Evolutionary conservation across 306 rosid species (phyloP).

Genomic region (Fragaria iinumae): DNA sequence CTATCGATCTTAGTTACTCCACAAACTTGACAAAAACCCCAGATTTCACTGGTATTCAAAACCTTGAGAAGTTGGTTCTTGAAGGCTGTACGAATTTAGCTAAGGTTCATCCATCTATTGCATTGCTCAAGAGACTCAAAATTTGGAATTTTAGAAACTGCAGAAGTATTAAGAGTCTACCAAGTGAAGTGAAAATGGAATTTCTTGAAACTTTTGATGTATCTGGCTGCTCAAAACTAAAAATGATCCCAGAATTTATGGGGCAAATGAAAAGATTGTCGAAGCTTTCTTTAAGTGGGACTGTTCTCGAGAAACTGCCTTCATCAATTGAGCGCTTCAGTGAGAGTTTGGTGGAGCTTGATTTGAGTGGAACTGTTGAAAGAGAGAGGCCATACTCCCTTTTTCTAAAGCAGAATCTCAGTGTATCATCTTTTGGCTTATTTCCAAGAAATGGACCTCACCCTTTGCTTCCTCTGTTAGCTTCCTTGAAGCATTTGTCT

Average conservation of each 20-base stretch:
- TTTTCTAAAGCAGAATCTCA: background rate
- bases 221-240: conserved; percentile 20
- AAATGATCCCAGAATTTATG: conserved; percentile 13
- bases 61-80: conserved; percentile 12
- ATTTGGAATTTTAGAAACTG: background rate
- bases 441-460: background rate
- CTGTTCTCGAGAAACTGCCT: conserved; percentile 14
- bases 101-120: conserved; percentile 16
- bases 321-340: conserved; percentile 5
- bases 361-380: background rate
- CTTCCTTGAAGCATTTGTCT: conserved; percentile 5
- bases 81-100: conserved; percentile 4
- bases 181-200: background rate
- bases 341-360: conserved; percentile 13
- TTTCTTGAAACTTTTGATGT: conserved; percentile 16
- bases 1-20: conserved; percentile 20
- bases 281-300: conserved; percentile 5
- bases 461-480: background rate
- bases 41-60: conserved; percentile 20
- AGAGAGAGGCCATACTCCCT: background rate
- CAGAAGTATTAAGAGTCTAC: conserved; percentile 3
- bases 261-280: conserved; percentile 7
- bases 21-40: conserved; percentile 16
- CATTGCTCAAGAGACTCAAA: background rate
- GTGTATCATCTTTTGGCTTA: background rate